Percentiles rank a stretch among this genome's conserved stretches.
These are phyloP conservation scores for Allomyces arbusculus DNA, from an alignment of 192 early-diverging fungal species.

Conservation along the genomic window DNA sequence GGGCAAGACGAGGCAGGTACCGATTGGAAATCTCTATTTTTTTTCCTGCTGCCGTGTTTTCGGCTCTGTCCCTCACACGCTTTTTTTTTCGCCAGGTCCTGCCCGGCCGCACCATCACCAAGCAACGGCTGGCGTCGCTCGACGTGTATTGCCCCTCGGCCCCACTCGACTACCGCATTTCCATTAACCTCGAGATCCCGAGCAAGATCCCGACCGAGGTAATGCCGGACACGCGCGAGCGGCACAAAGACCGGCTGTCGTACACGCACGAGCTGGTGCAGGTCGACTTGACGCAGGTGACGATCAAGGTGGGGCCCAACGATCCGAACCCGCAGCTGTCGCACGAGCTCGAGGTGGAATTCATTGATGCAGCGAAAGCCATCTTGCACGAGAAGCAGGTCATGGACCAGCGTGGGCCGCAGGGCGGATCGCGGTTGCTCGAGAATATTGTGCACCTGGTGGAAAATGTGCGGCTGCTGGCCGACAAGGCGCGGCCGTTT, in stretches of 20 bases:
- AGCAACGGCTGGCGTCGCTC: conserved; percentile 61
- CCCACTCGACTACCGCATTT: conserved; percentile 66
- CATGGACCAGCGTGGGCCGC: conserved; percentile 28
- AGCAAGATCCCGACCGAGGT: conserved; percentile 20
- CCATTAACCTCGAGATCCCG: conserved; percentile 57
- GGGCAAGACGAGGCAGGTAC: conserved; percentile 33
- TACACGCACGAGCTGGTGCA: conserved; percentile 65
- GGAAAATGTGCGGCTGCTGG: no score
- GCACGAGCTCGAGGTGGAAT: conserved; percentile 75
- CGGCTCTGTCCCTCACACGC: neutral
- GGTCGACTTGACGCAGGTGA: conserved; percentile 78
- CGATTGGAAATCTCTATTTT: neutral
- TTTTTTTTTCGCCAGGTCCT: conserved; percentile 12
- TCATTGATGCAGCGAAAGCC: conserved; percentile 28
- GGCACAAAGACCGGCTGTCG: conserved; percentile 72
- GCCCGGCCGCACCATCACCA: conserved; percentile 38
- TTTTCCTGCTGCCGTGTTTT: no score
- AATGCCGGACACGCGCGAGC: conserved; percentile 22
- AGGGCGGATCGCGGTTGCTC: conserved; percentile 5
- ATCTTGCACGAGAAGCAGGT: conserved; percentile 37
- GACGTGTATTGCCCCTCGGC: conserved; percentile 65
- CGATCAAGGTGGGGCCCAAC: neutral
- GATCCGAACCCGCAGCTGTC: conserved; percentile 23
- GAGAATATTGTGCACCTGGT: no score
- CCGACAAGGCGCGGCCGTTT: no score